These are phyloP conservation scores for Spizellomyces sp. DNA, from an alignment of 192 early-diverging fungal genomes.

Conservation along the genomic window DNA sequence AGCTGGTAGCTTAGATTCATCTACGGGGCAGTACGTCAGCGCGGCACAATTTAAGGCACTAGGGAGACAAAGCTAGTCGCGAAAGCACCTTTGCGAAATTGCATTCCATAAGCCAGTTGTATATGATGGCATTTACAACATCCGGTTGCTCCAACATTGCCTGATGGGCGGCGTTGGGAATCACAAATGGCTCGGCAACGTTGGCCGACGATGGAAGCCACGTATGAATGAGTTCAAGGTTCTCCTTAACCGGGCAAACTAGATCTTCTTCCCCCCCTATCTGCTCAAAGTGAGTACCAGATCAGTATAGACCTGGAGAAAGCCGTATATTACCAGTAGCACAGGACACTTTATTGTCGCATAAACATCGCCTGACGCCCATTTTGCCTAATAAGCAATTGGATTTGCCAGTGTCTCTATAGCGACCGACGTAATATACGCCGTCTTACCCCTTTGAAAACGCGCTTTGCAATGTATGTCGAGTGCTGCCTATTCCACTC, in stretches of 20 bases:
- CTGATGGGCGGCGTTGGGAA: slow-evolving; percentile 29
- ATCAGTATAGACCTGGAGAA: neutral
- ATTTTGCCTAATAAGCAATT: slow-evolving; percentile 11
- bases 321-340: slow-evolving; percentile 14
- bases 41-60: too few species aligned
- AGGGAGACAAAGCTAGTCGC: too few species aligned
- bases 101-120: slow-evolving; percentile 30
- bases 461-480: slow-evolving; percentile 23
- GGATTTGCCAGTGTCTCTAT: neutral
- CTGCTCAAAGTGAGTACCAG: neutral
- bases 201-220: neutral
- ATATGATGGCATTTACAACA: slow-evolving; percentile 34
- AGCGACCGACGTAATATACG: neutral
- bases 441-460: slow-evolving; percentile 18
- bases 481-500: slow-evolving; percentile 23
- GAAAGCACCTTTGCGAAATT: neutral
- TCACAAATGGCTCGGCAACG: slow-evolving; percentile 24
- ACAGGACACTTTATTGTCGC: slow-evolving; percentile 18
- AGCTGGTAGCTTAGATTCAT: slow-evolving; percentile 12
- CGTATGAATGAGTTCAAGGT: slow-evolving; percentile 23
- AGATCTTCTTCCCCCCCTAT: slow-evolving; percentile 29
- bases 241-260: slow-evolving; percentile 15
- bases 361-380: slow-evolving; percentile 14
- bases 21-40: neutral
- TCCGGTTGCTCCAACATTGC: slow-evolving; percentile 34